Evolutionary conservation across 352 stramenopile species (phyloP).

Genomic region (Achlya hypogyna): DNA sequence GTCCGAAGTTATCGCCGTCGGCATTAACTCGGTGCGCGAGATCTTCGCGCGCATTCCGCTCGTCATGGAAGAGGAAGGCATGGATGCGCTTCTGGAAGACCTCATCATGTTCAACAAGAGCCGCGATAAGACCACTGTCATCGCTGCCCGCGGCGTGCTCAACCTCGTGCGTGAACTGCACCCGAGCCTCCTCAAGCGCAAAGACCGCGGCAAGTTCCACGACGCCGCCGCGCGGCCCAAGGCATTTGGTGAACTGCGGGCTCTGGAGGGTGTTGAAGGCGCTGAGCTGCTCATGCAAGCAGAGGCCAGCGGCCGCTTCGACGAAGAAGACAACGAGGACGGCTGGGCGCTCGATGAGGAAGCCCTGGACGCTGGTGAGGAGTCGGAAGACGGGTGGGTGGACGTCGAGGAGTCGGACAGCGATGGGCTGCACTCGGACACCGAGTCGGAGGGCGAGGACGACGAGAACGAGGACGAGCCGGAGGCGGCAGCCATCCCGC

Average conservation of each 20-base stretch:
- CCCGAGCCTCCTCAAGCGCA: slow-evolving; percentile 92
- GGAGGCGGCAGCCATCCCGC: slow-evolving; percentile 30
- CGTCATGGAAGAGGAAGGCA: slow-evolving; percentile 88
- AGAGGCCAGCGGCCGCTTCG: slow-evolving; percentile 59
- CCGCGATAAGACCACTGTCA: slow-evolving; percentile 94
- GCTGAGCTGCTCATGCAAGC: slow-evolving; percentile 90
- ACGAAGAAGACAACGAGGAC: slow-evolving; percentile 73
- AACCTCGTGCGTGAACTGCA: slow-evolving; percentile 96
- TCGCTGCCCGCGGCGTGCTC: slow-evolving; percentile 92
- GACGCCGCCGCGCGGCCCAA: slow-evolving; percentile 75
- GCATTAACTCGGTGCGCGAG: slow-evolving; percentile 95
- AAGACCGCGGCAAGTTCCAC: slow-evolving; percentile 92
- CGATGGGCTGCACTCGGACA: slow-evolving; percentile 51
- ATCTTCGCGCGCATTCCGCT: slow-evolving; percentile 92
- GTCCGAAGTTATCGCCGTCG: slow-evolving; percentile 95
- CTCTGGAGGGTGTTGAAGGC: slow-evolving; percentile 90
- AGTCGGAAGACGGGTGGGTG: slow-evolving; percentile 63
- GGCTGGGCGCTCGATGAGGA: slow-evolving; percentile 73
- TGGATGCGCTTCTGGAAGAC: slow-evolving; percentile 86
- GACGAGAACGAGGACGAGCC: slow-evolving; percentile 38
- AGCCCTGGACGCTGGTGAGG: slow-evolving; percentile 30
- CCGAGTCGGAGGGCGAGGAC: slow-evolving; percentile 46
- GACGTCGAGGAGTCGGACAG: slow-evolving; percentile 57
- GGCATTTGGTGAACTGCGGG: slow-evolving; percentile 86
- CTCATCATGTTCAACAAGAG: slow-evolving; percentile 95